A percentile compares a stretch with the other conserved stretches of the same genome.
phyloP scores from a whole-genome alignment of 108 stramenopile species.

The Hondaea fermentalgiana region DNA sequence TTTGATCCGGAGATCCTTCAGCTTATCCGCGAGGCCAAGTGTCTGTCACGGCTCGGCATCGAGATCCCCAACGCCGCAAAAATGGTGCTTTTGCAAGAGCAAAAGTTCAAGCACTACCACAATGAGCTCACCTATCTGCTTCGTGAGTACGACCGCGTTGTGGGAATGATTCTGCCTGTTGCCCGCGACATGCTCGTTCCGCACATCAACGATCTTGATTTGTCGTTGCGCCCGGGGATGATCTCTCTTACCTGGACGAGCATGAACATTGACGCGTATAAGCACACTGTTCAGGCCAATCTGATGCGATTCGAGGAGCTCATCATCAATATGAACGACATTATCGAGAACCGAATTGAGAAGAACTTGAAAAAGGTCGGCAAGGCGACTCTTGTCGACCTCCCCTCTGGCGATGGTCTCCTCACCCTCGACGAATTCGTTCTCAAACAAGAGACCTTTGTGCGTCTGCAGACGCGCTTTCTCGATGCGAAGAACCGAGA shows the following conservation, averaged over 20 bases:
- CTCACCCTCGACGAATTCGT: constrained; percentile 54
- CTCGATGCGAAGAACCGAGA: constrained; percentile 31
- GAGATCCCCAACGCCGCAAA: constrained; percentile 48
- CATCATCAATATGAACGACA: constrained; percentile 50
- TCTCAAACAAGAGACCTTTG: constrained; percentile 38
- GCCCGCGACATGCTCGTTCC: constrained; percentile 31
- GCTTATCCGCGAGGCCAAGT: constrained; percentile 58
- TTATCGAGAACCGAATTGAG: constrained; percentile 56
- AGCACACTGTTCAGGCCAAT: constrained; percentile 17
- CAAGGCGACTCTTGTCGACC: constrained; percentile 36
- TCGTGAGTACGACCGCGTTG: constrained; percentile 41
- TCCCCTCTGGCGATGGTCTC: constrained; percentile 36
- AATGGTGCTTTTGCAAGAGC: constrained; percentile 47
- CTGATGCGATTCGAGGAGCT: constrained; percentile 43
- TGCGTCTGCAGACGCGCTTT: background rate
- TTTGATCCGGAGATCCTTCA: constrained; percentile 57
- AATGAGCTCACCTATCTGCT: constrained; percentile 43
- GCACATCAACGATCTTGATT: constrained; percentile 29
- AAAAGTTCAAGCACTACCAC: constrained; percentile 41
- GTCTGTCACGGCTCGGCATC: constrained; percentile 42
- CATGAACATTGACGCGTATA: constrained; percentile 56
- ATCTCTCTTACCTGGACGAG: constrained; percentile 55
- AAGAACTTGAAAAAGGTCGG: constrained; percentile 51
- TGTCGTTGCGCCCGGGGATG: constrained; percentile 48
- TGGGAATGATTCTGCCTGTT: constrained; percentile 33